phyloP scores from a whole-genome alignment of 345 rosid genomes.

The Mallotus nudiflorus region DNA sequence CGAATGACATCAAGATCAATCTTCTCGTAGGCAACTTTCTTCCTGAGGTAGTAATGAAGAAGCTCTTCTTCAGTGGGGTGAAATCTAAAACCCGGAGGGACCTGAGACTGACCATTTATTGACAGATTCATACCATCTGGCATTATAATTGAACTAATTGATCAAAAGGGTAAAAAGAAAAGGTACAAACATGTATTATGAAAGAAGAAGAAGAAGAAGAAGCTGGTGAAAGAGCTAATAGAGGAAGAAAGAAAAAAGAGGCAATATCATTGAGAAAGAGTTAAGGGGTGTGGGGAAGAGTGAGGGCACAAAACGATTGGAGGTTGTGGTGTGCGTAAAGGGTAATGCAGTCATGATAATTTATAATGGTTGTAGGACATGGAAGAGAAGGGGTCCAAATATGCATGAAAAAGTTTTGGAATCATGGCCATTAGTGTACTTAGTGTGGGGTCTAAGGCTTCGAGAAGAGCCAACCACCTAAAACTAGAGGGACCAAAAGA shows the following conservation, averaged over 20 bases:
- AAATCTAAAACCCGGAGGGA: conserved; percentile 98
- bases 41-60: conserved; percentile 86
- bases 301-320: too few relatives aligned
- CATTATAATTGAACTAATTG: conserved; percentile 21
- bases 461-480: conserved; percentile 58
- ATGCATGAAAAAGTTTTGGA: conserved; percentile 50
- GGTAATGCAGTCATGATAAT: conserved; percentile 60
- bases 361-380: conserved; percentile 71
- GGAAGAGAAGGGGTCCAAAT: conserved; percentile 25
- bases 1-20: conserved; percentile 96
- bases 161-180: too few relatives aligned
- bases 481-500: conserved; percentile 12
- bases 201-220: background rate
- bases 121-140: conserved; percentile 70
- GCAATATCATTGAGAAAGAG: background rate
- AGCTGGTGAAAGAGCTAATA: background rate
- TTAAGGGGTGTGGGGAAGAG: background rate
- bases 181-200: too few relatives aligned
- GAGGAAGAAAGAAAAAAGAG: too few relatives aligned
- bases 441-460: conserved; percentile 38
- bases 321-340: conserved; percentile 48
- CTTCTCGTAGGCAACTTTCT: conserved; percentile 79
- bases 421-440: conserved; percentile 47
- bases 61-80: conserved; percentile 99
- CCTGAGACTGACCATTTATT: conserved; percentile 89